A percentile compares a stretch with the other conserved stretches of the same genome.
phyloP scores from a whole-genome alignment of 805 yeast species.

The Candida manassasensis region DNA sequence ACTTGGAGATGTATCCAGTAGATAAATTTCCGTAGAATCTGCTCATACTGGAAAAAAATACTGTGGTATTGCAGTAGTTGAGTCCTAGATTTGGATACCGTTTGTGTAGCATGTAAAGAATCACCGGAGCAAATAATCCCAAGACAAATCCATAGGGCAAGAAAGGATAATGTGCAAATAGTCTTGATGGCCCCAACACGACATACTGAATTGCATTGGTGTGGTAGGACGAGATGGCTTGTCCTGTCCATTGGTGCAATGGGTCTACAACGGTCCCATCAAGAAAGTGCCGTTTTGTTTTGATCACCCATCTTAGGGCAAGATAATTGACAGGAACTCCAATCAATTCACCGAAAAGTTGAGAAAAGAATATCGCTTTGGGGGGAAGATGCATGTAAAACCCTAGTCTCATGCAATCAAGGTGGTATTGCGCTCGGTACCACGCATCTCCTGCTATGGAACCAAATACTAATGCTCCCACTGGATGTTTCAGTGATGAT shows the following conservation, averaged over 20 bases:
- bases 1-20: conserved; percentile 45
- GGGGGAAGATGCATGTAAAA: conserved; percentile 54
- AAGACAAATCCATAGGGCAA: conserved; percentile 42
- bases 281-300: conserved; percentile 34
- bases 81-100: conserved; percentile 25
- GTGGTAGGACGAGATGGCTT: conserved; percentile 35
- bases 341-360: conserved; percentile 46
- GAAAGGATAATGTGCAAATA: conserved; percentile 38
- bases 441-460: conserved; percentile 52
- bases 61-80: conserved; percentile 43
- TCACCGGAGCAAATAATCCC: conserved; percentile 37
- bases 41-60: conserved; percentile 45
- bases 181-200: conserved; percentile 43
- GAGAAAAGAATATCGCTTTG: conserved; percentile 44
- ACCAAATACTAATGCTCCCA: conserved; percentile 46
- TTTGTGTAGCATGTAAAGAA: conserved; percentile 25
- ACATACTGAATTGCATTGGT: conserved; percentile 50
- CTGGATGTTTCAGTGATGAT: conserved; percentile 33
- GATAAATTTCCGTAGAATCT: conserved; percentile 46
- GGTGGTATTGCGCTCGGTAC: conserved; percentile 44
- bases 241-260: conserved; percentile 51
- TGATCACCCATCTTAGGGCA: conserved; percentile 45
- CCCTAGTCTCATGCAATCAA: conserved; percentile 37
- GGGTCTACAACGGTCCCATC: conserved; percentile 36
- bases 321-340: conserved; percentile 51